Evolutionary conservation across 371 early-diverging fungal species (phyloP), one percentile per base, ranked within the genome.

Genomic region (Mucor mucedo): DNA sequence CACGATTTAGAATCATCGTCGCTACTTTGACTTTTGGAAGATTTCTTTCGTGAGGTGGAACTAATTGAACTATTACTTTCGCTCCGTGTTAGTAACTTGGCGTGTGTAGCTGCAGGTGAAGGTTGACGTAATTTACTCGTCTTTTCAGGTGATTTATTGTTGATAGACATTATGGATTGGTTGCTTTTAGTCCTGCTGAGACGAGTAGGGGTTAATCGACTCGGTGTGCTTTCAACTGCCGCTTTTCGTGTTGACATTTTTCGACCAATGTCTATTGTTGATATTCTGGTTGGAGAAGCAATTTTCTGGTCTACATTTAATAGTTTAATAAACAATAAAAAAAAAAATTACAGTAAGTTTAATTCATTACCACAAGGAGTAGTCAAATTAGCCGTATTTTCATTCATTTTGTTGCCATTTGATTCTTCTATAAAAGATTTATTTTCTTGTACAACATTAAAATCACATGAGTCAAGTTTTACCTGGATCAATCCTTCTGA

Each of bases 71-170:
- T 50, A 38, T 55, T 49, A 55, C 63, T 58, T 14, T 63, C 48
- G 38, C 67, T 58, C n/a, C 57, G 30, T 16, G 29, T 21, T 27
- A 58, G 30, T n/a, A 50, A 48, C 40, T 59, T 59, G 14, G 58
- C 35, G 11, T 58, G 47, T 7, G 48, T 29, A 27, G 35, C 28
- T 11, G 61, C 56, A 29, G 66, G 60, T 33, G 66, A 66, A 21
- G 64, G 69, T 35, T 63, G 60, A 13, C 64, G 55, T 64, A 59
- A 44, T 41, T 55, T 63, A 42, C 59, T 63, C 10, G 48, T 63
- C 8, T 50, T 45, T 39, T 29, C 28, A 27, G 10, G 28, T 9
- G 16, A 5, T 10, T 29, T 30, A 30, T 5, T 48, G 21, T 7
- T 29, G 14, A 33, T 50, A 45, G 16, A 45, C 45, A 35, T 14